Evolutionary conservation across 345 rosid species (phyloP).

Genomic region (Streptanthus diversifolius): DNA sequence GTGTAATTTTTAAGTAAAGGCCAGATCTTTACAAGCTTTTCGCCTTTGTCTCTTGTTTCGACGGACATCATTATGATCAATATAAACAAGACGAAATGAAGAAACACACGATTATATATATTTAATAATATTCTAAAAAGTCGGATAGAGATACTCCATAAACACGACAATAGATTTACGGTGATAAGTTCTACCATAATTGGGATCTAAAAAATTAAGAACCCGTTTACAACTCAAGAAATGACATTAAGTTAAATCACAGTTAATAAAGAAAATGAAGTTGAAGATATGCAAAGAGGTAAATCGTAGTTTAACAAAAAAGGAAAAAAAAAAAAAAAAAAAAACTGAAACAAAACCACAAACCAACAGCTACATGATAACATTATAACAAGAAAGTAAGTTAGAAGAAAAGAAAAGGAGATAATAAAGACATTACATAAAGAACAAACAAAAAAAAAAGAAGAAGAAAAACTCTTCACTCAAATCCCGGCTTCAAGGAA

Average conservation of each 20-base stretch:
- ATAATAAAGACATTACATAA: conserved; percentile 2
- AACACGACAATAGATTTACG: background rate
- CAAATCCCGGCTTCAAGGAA: background rate
- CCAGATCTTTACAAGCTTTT: too few species aligned
- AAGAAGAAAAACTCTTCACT: background rate
- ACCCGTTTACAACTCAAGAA: background rate
- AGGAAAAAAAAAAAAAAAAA: background rate
- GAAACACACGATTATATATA: background rate
- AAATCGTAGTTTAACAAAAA: background rate
- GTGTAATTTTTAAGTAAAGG: too few species aligned
- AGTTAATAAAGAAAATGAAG: background rate
- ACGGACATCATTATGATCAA: background rate
- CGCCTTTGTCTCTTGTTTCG: too few species aligned
- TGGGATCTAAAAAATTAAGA: background rate
- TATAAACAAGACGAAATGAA: background rate
- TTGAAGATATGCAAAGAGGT: background rate
- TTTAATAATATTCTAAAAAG: background rate
- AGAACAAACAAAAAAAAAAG: background rate
- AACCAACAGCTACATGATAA: conserved; percentile 13
- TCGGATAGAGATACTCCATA: background rate
- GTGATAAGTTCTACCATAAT: background rate
- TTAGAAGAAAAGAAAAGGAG: background rate
- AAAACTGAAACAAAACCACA: background rate
- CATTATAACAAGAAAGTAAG: conserved; percentile 17
- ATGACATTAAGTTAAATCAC: background rate